Evolutionary conservation across 768 basidiomycete species (phyloP).

Genomic region (Suillus variegatus): DNA sequence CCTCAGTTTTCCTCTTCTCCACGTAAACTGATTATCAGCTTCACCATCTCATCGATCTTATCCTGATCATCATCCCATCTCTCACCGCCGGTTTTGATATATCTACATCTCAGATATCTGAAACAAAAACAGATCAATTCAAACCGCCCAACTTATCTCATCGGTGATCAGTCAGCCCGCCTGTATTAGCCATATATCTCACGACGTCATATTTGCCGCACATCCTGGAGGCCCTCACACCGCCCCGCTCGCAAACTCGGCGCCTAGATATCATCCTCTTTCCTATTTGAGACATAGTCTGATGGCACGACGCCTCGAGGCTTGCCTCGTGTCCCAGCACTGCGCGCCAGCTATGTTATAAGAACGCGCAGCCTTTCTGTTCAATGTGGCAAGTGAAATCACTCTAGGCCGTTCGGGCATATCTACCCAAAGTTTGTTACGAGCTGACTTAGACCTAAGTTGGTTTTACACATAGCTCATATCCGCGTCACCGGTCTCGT

Average conservation of each 20-base stretch:
- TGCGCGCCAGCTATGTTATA: conserved; percentile 9
- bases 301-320: conserved; percentile 24
- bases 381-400: background rate
- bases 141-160: conserved; percentile 10
- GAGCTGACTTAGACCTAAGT: background rate
- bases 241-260: background rate
- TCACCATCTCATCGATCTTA: conserved; percentile 11
- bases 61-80: conserved; percentile 9
- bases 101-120: conserved; percentile 1
- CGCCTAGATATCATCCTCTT: conserved; percentile 11
- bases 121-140: conserved; percentile 10
- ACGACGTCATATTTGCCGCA: conserved; percentile 11
- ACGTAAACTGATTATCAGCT: conserved; percentile 11
- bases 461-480: conserved; percentile 1
- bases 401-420: background rate
- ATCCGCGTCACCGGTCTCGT: background rate
- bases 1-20: conserved; percentile 9
- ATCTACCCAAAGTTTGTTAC: background rate
- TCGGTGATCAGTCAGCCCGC: conserved; percentile 3
- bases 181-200: background rate
- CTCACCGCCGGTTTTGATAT: conserved; percentile 2
- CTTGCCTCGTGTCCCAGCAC: conserved; percentile 20
- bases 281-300: conserved; percentile 20
- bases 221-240: conserved; percentile 1
- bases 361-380: background rate